Evolutionary conservation across 331 rosid genomes (phyloP).

Genomic region (Saraca asoca): DNA sequence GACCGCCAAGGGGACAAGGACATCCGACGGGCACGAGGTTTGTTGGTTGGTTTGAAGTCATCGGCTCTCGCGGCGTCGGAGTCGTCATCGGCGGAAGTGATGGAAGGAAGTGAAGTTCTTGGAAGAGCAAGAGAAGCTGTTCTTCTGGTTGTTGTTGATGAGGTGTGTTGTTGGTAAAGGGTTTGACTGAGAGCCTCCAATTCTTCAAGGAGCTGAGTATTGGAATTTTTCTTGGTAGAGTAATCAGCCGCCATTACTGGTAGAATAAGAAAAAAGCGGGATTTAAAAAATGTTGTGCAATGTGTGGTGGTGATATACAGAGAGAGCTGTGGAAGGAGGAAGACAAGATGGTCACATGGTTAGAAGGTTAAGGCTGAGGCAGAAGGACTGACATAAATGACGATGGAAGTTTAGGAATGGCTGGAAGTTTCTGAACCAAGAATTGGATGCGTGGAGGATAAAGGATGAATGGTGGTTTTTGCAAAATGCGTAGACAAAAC

Average conservation of each 20-base stretch:
- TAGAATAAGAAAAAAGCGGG: neutral
- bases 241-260: constrained; percentile 57
- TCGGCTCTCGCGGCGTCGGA: constrained; percentile 31
- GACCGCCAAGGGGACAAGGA: constrained; percentile 94
- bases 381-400: constrained; percentile 41
- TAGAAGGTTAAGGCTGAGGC: constrained; percentile 34
- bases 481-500: constrained; percentile 30
- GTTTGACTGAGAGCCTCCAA: constrained; percentile 82
- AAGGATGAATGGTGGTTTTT: constrained; percentile 45
- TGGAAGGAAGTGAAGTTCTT: constrained; percentile 54
- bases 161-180: constrained; percentile 68
- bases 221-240: constrained; percentile 52
- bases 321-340: constrained; percentile 22
- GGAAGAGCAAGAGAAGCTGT: constrained; percentile 93
- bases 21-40: constrained; percentile 61
- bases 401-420: constrained; percentile 32
- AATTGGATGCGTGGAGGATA: constrained; percentile 55
- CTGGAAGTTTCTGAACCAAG: constrained; percentile 49
- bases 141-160: constrained; percentile 56
- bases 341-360: constrained; percentile 44
- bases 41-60: constrained; percentile 36
- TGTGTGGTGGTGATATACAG: constrained; percentile 8
- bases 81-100: constrained; percentile 54
- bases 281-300: constrained; percentile 14
- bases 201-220: constrained; percentile 75